Evolutionary conservation across 805 yeast species (phyloP), one percentile per base, ranked within the genome.

Genomic region (Trichomonascus vanleenenianus): DNA sequence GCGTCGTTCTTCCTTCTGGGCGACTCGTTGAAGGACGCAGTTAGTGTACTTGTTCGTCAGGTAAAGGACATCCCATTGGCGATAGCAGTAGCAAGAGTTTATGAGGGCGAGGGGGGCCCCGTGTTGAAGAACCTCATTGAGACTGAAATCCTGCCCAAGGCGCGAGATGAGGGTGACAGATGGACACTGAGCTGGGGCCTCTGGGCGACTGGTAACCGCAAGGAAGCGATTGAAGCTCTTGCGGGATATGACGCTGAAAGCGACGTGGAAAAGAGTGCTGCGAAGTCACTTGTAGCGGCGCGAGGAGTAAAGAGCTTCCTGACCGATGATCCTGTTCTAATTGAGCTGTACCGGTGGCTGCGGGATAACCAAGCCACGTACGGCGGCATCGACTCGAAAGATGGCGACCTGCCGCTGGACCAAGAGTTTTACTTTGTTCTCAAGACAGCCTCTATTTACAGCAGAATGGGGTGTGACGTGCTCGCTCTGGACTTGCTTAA

Each of bases 381-480:
- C 44, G 35, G 22, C 9, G 30, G 47, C 38, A 9, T 33, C 46
- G 83, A 81, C 1, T 70, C 81, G 19, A 15, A 18, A 16, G 38
- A 38, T 38, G 16, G 19, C 20, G 40, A 16, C 8, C 6, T 20
- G 11, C 18, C 14, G 11, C 20, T 36, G 30, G 43, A 22, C 36
- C 38, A 25, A 9, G 97, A 91, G 56, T 77, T 75, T 46, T 67
- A 72, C 3, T 80, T 82, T 56, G 73, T 88, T 12, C 56, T 76
- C 10, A 76, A 79, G 50, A 82, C 81, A 6, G 72, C 84, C 6
- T 67, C 73, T 32, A 81, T 87, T 50, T 85, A 87, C 56, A 72
- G 78, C 12, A 70, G 94, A 47, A 86, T 89, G 96, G 97, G 97
- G 0, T 89, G 97, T 64, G 95, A 89, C 56, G 76, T 79, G 49